Conservation (phyloP, 352 stramenopile species). For the Phytophthora pseudosyringae region DNA sequence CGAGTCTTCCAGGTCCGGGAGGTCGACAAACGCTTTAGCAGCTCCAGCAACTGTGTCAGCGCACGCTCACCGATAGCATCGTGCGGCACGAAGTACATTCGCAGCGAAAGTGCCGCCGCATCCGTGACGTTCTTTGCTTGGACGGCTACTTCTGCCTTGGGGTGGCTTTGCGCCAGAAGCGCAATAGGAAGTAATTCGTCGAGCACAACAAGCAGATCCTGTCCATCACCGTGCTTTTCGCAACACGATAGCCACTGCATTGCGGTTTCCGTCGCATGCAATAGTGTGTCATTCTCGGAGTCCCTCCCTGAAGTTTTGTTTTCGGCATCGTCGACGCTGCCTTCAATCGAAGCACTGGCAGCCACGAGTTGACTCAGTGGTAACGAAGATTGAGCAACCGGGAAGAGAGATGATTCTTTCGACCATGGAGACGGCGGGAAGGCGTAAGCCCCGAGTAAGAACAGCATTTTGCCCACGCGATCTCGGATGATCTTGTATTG, state of each 20-base stretch:
- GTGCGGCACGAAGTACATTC: constrained; percentile 44
- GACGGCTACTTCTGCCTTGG: constrained; percentile 72
- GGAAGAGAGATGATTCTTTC: background rate
- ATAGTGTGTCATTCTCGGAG: constrained; percentile 20
- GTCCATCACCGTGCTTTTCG: constrained; percentile 56
- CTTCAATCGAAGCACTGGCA: constrained; percentile 1
- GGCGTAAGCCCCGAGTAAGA: constrained; percentile 45
- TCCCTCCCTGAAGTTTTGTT: constrained; percentile 16
- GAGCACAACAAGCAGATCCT: constrained; percentile 52
- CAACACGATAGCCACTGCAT: constrained; percentile 72
- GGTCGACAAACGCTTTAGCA: constrained; percentile 50
- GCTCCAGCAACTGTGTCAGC: constrained; percentile 40
- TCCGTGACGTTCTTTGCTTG: constrained; percentile 70
- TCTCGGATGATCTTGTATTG: constrained; percentile 87
- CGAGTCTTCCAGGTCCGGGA: constrained; percentile 73
- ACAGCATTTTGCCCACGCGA: constrained; percentile 59
- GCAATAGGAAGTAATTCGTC: constrained; percentile 64
- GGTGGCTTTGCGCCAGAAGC: constrained; percentile 70
- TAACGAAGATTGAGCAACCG: constrained; percentile 6
- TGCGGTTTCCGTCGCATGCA: constrained; percentile 70
- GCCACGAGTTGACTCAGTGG: constrained; percentile 30
- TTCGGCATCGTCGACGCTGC: constrained; percentile 8
- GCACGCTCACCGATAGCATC: constrained; percentile 10
- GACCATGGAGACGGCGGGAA: constrained; percentile 1
- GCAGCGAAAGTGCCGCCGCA: constrained; percentile 60